These are phyloP conservation scores for Paradendryphiella salina DNA, from an alignment of 2,329 filamentous ascomycete species.

Conservation along the genomic window DNA sequence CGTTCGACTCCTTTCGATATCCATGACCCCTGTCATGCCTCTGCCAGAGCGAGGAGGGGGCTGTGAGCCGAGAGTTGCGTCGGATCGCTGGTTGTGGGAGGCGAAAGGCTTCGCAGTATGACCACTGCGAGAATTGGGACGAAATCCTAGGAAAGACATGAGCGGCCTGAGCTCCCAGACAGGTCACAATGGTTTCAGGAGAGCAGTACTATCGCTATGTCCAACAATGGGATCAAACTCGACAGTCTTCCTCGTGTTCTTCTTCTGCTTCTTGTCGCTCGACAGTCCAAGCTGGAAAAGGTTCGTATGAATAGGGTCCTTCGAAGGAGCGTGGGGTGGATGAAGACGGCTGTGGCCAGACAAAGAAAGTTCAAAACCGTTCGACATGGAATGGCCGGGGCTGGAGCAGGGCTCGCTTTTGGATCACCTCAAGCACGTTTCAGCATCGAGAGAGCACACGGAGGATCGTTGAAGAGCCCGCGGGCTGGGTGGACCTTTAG, in stretches of 20 bases:
- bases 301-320: conserved; percentile 38
- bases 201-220: conserved; percentile 39
- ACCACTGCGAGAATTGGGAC: conserved; percentile 45
- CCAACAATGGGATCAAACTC: conserved; percentile 39
- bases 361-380: conserved; percentile 39
- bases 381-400: conserved; percentile 43
- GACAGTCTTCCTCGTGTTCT: conserved; percentile 39
- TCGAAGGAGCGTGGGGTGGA: conserved; percentile 25
- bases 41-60: conserved; percentile 40
- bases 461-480: conserved; percentile 30
- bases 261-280: conserved; percentile 28
- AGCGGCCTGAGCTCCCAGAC: conserved; percentile 45
- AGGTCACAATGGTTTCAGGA: conserved; percentile 31
- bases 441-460: conserved; percentile 42
- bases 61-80: conserved; percentile 33
- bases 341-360: conserved; percentile 33
- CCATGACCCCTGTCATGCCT: conserved; percentile 67
- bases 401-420: conserved; percentile 38
- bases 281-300: conserved; percentile 42
- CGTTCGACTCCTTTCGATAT: conserved; percentile 74
- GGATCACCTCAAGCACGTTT: conserved; percentile 48
- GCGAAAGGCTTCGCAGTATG: conserved; percentile 27
- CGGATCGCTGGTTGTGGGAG: conserved; percentile 28
- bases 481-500: conserved; percentile 34
- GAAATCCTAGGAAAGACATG: conserved; percentile 49